Percentiles rank a stretch among this genome's conserved stretches.
Conservation (phyloP, 768 basidiomycete species). For the Suillus cothurnatus region DNA sequence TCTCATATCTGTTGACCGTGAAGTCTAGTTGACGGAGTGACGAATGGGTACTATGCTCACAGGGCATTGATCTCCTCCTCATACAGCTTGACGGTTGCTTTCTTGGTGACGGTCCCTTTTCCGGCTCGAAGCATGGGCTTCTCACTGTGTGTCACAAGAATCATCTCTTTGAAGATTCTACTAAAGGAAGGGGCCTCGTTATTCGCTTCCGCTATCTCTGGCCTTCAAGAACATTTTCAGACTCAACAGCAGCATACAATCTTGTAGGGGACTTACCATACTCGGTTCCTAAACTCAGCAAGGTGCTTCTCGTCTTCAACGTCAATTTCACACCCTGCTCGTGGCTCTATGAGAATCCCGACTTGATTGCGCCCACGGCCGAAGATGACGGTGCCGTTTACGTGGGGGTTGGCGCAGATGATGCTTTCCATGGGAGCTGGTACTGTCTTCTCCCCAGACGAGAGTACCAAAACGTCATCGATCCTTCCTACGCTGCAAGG, state of each 20-base stretch:
- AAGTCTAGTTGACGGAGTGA: neutral
- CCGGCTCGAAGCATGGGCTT: conserved; percentile 47
- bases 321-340: conserved; percentile 20
- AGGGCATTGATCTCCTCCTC: conserved; percentile 47
- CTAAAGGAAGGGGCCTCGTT: conserved; percentile 42
- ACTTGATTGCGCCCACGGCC: conserved; percentile 34
- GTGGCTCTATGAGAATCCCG: conserved; percentile 37
- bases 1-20: conserved; percentile 31
- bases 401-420: conserved; percentile 23
- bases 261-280: conserved; percentile 27
- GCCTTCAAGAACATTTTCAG: conserved; percentile 28
- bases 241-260: neutral
- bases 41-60: conserved; percentile 28
- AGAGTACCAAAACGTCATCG: conserved; percentile 37
- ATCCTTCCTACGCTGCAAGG: conserved; percentile 31
- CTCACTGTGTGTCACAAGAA: conserved; percentile 41
- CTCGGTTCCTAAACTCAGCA: conserved; percentile 30
- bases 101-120: conserved; percentile 49
- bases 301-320: conserved; percentile 24
- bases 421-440: conserved; percentile 30
- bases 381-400: conserved; percentile 35
- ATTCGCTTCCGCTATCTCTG: conserved; percentile 48
- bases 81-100: conserved; percentile 42
- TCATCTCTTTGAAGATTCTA: conserved; percentile 55
- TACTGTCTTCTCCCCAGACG: conserved; percentile 24